A percentile compares a stretch with the other conserved stretches of the same genome.
Conservation (phyloP, 2,329 filamentous ascomycete species). For the Diplocarpon rosae region DNA sequence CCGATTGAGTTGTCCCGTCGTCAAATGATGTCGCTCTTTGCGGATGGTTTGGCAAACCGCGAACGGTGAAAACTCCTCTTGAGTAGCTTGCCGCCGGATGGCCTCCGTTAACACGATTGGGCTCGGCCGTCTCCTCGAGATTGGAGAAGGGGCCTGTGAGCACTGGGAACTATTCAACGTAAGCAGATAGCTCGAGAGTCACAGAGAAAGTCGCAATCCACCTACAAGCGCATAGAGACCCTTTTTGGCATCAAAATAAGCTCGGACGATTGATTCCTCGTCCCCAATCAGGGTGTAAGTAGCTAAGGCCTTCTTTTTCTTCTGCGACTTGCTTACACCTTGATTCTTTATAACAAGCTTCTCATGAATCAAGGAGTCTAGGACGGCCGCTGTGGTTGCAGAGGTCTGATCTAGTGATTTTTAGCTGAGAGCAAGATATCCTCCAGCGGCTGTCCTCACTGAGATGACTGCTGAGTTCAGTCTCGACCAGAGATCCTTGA, state of each 20-base stretch:
- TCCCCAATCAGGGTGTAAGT: not conserved
- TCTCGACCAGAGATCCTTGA: not conserved
- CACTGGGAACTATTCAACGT: not conserved
- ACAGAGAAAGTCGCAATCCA: too few species aligned
- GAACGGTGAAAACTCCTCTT: not conserved
- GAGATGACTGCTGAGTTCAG: not conserved
- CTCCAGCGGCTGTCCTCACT: not conserved
- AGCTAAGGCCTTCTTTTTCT: not conserved
- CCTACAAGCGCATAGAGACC: not conserved
- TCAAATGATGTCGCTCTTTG: not conserved
- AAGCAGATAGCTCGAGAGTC: not conserved
- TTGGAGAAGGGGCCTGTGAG: not conserved
- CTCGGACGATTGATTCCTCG: not conserved
- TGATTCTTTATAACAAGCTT: too few species aligned
- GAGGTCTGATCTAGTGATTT: too few species aligned
- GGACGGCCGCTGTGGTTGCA: too few species aligned
- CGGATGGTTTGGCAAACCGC: not conserved
- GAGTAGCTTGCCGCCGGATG: not conserved
- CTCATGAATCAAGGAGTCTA: too few species aligned
- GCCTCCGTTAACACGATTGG: not conserved
- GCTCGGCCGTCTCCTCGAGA: not conserved
- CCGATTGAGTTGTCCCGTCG: not conserved
- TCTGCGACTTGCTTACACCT: not conserved
- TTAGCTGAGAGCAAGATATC: too few species aligned
- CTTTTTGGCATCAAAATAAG: not conserved